Evolutionary conservation across 176 grass and related monocot species (phyloP).

Genomic region (Triticum turgidum): DNA sequence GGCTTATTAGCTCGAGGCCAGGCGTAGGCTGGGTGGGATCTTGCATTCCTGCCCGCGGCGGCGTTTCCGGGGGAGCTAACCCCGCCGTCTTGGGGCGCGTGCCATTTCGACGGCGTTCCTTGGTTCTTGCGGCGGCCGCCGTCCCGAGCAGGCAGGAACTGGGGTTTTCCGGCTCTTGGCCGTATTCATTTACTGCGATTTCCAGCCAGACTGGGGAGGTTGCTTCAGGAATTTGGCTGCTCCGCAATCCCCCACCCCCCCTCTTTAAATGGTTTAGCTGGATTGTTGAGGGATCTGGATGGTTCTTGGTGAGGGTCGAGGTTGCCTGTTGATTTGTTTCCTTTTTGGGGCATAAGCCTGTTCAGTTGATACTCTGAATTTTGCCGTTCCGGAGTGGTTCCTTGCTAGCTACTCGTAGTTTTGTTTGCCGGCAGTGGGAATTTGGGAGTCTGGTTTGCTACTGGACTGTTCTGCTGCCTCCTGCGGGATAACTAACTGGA

Average conservation of each 20-base stretch:
- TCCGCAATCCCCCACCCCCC: background rate
- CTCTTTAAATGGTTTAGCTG: background rate
- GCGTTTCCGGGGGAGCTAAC: background rate
- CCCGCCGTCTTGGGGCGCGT: background rate
- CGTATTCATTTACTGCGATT: constrained; percentile 6
- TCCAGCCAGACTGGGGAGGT: background rate
- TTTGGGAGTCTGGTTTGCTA: background rate
- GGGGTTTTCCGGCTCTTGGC: background rate
- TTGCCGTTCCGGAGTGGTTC: background rate
- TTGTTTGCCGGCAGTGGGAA: background rate
- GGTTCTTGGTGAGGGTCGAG: background rate
- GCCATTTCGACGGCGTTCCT: constrained; percentile 14
- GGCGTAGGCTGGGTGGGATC: background rate
- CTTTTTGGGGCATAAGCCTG: no score
- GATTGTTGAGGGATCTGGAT: background rate
- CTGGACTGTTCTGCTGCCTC: background rate
- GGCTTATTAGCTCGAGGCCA: background rate
- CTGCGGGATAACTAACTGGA: background rate
- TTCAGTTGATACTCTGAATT: background rate
- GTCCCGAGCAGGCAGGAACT: background rate
- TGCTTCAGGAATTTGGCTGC: background rate
- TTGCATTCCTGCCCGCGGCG: background rate
- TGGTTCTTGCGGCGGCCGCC: background rate
- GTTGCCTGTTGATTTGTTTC: background rate
- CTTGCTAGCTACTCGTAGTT: background rate